Conservation (phyloP, 768 basidiomycete species). For the Dacryopinax primogenitus region DNA sequence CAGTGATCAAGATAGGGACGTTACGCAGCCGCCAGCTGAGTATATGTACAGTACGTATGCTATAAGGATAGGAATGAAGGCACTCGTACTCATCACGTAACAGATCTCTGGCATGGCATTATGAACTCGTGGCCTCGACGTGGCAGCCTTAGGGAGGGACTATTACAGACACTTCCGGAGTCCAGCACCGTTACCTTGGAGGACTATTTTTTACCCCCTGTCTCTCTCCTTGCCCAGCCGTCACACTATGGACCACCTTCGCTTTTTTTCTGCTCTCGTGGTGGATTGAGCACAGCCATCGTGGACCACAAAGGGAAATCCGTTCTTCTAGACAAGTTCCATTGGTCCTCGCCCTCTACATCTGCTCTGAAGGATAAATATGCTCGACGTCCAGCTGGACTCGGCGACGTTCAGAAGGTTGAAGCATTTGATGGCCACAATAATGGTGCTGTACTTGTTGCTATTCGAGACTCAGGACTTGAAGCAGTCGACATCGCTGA, state of each 20-base stretch:
- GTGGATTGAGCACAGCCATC: slow-evolving; percentile 76
- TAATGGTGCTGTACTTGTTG: slow-evolving; percentile 64
- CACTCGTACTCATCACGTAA: not conserved
- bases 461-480: slow-evolving; percentile 74
- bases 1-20: not conserved
- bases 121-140: not conserved
- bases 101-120: not conserved
- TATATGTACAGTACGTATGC: not conserved
- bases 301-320: slow-evolving; percentile 77
- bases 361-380: slow-evolving; percentile 34
- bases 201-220: slow-evolving; percentile 19
- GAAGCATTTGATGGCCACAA: slow-evolving; percentile 66
- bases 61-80: not conserved
- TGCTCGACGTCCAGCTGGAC: slow-evolving; percentile 32
- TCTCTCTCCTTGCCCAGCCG: slow-evolving; percentile 66
- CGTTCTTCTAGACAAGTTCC: slow-evolving; percentile 64
- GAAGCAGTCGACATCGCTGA: slow-evolving; percentile 72
- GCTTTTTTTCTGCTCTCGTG: slow-evolving; percentile 76
- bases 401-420: slow-evolving; percentile 72
- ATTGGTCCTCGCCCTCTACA: slow-evolving; percentile 44
- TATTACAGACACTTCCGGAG: not conserved
- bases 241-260: slow-evolving; percentile 77
- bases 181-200: not conserved
- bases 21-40: not conserved
- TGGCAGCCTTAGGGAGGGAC: not conserved